Conservation (phyloP, 2,329 filamentous ascomycete genomes). For the Talaromyces verruculosus region DNA sequence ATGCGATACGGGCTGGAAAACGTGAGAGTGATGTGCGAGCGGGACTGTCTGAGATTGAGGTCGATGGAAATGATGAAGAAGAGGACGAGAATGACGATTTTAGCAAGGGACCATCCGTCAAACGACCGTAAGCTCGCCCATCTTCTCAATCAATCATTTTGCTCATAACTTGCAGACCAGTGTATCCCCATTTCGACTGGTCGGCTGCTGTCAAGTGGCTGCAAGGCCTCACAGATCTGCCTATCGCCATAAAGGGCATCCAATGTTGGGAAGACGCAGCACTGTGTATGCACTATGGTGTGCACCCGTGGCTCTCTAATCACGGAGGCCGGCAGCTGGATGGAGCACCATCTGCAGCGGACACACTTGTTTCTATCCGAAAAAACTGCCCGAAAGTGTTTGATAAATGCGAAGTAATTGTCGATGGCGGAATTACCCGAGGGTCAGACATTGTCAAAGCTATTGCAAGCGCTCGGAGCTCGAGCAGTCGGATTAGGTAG, state of each 20-base stretch:
- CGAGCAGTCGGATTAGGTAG: not conserved
- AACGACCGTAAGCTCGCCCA: not conserved
- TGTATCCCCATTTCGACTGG: not conserved
- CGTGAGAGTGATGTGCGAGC: not conserved
- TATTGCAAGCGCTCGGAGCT: not conserved
- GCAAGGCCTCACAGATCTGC: not conserved
- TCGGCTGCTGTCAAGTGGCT: not conserved
- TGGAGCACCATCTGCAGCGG: not conserved
- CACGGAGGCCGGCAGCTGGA: not conserved
- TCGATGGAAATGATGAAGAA: not conserved
- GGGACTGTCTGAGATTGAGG: not conserved
- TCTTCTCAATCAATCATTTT: not conserved
- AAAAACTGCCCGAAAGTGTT: not conserved
- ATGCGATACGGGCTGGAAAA: not conserved
- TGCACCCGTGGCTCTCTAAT: not conserved
- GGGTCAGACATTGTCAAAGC: not conserved
- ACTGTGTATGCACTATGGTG: not conserved
- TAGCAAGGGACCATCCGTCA: not conserved
- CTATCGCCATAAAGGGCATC: not conserved
- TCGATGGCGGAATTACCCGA: not conserved
- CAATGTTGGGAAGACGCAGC: not conserved
- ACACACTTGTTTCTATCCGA: not conserved
- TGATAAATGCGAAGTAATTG: not conserved
- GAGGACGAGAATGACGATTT: not conserved
- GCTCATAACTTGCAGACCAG: not conserved